Percentiles rank a stretch among this genome's conserved stretches.
Conservation (phyloP, 495 filamentous ascomycete genomes). For the Podospora appendiculata region DNA sequence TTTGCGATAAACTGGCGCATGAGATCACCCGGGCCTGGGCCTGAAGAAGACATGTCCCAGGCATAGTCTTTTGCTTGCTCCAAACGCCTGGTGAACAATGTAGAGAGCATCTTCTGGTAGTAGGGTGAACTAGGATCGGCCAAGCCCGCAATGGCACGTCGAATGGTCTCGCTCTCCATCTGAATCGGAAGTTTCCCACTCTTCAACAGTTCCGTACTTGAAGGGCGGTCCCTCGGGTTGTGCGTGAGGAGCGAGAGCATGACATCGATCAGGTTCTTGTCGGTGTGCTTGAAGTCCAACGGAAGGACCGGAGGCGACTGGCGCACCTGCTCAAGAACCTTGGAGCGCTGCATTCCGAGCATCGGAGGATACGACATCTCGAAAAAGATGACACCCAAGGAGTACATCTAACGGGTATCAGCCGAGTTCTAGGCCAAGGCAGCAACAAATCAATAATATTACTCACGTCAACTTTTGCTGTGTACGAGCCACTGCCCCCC, state of each 20-base stretch:
- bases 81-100: conserved; percentile 64
- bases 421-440: background rate
- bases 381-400: conserved; percentile 93
- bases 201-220: conserved; percentile 74
- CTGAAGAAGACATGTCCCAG: conserved; percentile 66
- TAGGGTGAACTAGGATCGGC: conserved; percentile 79
- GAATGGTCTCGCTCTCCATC: conserved; percentile 85
- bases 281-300: conserved; percentile 61
- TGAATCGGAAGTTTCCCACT: conserved; percentile 84
- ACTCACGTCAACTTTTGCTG: conserved; percentile 84
- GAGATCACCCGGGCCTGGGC: conserved; percentile 48
- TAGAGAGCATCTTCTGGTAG: conserved; percentile 78
- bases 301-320: conserved; percentile 63
- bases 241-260: conserved; percentile 76
- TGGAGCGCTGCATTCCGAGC: conserved; percentile 81
- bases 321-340: conserved; percentile 63
- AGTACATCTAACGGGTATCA: conserved; percentile 69
- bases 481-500: conserved; percentile 68
- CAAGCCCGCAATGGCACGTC: conserved; percentile 69
- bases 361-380: conserved; percentile 87
- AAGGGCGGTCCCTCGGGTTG: conserved; percentile 71
- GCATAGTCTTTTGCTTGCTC: conserved; percentile 76
- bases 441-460: background rate
- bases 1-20: conserved; percentile 69
- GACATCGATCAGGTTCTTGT: conserved; percentile 65